These are phyloP conservation scores for Dicorynia guianensis DNA, from an alignment of 306 rosid genomes.

Conservation along the genomic window DNA sequence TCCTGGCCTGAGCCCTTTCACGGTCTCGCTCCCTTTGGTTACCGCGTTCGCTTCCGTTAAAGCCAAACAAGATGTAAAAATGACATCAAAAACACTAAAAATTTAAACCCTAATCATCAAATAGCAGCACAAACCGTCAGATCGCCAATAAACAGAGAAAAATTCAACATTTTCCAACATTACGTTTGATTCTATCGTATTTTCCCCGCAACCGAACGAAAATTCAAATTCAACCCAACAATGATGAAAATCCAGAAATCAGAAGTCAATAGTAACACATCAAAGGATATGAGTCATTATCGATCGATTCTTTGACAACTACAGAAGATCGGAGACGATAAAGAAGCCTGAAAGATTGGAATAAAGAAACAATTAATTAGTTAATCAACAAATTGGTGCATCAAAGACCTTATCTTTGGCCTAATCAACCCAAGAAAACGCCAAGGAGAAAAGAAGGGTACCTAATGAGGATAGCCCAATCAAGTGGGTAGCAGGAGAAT, in stretches of 20 bases:
- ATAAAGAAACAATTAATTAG: constrained; percentile 13
- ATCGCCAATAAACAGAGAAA: neutral
- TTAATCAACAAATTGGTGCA: neutral
- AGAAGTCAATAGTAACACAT: constrained; percentile 2
- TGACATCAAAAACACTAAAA: constrained; percentile 14
- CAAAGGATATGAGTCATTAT: constrained; percentile 81
- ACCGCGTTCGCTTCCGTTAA: constrained; percentile 81
- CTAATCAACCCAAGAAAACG: neutral
- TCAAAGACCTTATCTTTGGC: neutral
- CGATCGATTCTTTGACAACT: constrained; percentile 42
- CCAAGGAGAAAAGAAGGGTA: neutral
- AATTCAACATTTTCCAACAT: neutral
- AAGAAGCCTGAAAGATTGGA: constrained; percentile 39
- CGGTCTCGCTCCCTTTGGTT: constrained; percentile 77
- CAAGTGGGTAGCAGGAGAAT: neutral
- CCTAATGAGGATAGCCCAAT: constrained; percentile 27
- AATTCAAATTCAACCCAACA: constrained; percentile 35
- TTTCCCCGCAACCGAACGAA: constrained; percentile 31
- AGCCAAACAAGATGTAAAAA: constrained; percentile 37
- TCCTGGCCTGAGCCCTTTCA: constrained; percentile 75
- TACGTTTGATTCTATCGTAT: neutral
- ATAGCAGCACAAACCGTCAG: neutral
- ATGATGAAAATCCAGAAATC: constrained; percentile 3
- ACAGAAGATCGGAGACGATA: constrained; percentile 46
- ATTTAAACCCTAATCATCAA: neutral